Evolutionary conservation across 1,284 basidiomycete genomes (phyloP).

Genomic region (Ceratobasidium sp.): DNA sequence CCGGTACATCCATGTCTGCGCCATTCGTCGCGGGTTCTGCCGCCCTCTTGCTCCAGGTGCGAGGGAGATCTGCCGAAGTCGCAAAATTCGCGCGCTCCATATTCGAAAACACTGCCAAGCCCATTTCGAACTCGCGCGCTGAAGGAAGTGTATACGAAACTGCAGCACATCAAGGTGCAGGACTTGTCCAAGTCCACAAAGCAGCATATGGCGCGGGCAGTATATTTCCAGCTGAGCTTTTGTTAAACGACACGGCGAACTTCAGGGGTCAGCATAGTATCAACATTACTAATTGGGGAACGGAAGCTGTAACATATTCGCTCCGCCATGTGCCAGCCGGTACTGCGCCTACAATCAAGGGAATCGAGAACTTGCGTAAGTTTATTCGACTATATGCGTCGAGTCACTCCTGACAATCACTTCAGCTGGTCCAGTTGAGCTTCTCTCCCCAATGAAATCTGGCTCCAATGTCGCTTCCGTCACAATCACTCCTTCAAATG

Average conservation of each 20-base stretch:
- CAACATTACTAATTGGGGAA: slow-evolving; percentile 53
- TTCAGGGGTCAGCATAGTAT: slow-evolving; percentile 51
- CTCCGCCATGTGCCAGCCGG: slow-evolving; percentile 49
- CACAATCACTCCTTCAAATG: slow-evolving; percentile 46
- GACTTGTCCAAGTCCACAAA: slow-evolving; percentile 73
- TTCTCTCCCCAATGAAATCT: slow-evolving; percentile 44
- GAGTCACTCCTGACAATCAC: slow-evolving; percentile 8
- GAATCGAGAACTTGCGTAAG: slow-evolving; percentile 53
- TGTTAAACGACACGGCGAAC: slow-evolving; percentile 78
- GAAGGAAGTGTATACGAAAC: slow-evolving; percentile 67
- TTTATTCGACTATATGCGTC: slow-evolving; percentile 6
- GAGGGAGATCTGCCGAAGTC: slow-evolving; percentile 62
- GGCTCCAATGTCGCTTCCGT: slow-evolving; percentile 53
- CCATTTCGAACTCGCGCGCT: slow-evolving; percentile 56
- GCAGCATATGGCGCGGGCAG: slow-evolving; percentile 58
- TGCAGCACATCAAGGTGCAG: slow-evolving; percentile 74
- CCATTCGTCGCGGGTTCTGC: slow-evolving; percentile 74
- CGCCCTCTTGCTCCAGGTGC: slow-evolving; percentile 72
- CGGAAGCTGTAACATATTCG: slow-evolving; percentile 51
- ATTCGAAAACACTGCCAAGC: slow-evolving; percentile 70
- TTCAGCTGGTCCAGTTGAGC: slow-evolving; percentile 41
- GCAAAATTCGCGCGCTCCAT: slow-evolving; percentile 63
- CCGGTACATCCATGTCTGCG: slow-evolving; percentile 62
- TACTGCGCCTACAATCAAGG: slow-evolving; percentile 61
- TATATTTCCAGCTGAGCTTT: slow-evolving; percentile 70